Percentiles rank a stretch among this genome's conserved stretches.
Conservation (phyloP, 1,284 basidiomycete species). For the Cryptococcus neoformans region DNA sequence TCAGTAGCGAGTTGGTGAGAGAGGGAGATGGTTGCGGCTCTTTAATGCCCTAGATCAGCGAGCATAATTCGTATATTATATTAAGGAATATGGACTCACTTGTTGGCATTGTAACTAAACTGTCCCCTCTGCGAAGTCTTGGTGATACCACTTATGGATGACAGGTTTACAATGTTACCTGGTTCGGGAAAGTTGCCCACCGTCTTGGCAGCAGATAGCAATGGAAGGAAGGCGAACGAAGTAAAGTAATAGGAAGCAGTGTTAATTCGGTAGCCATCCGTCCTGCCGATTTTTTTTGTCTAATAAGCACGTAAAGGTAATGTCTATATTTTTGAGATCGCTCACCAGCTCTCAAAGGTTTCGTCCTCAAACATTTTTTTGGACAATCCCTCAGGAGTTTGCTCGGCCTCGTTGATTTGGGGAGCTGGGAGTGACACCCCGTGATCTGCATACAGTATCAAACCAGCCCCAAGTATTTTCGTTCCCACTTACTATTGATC, state of each 20-base stretch:
- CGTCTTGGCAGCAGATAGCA: constrained; percentile 40
- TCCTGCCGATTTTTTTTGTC: constrained; percentile 12
- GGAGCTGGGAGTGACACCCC: constrained; percentile 38
- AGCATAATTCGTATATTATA: background rate
- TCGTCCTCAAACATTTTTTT: constrained; percentile 47
- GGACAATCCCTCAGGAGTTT: constrained; percentile 41
- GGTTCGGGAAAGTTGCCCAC: constrained; percentile 32
- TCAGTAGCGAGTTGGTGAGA: constrained; percentile 40
- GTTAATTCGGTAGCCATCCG: constrained; percentile 43
- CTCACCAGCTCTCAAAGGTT: constrained; percentile 38
- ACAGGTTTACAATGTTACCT: constrained; percentile 47
- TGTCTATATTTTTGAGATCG: background rate
- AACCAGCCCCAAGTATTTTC: no score
- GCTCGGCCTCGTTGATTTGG: constrained; percentile 30
- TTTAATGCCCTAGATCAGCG: constrained; percentile 2
- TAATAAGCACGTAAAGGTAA: background rate
- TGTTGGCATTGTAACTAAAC: constrained; percentile 46
- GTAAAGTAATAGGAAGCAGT: constrained; percentile 47
- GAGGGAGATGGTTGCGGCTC: constrained; percentile 38
- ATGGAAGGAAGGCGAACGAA: constrained; percentile 47
- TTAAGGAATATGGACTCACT: constrained; percentile 16
- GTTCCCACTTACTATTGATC: constrained; percentile 33
- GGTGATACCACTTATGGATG: constrained; percentile 39
- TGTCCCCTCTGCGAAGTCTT: constrained; percentile 42
- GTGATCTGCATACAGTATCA: constrained; percentile 26